These are phyloP conservation scores for Colletotrichum eremochloae DNA, from an alignment of 2,329 filamentous ascomycete genomes.

Conservation along the genomic window DNA sequence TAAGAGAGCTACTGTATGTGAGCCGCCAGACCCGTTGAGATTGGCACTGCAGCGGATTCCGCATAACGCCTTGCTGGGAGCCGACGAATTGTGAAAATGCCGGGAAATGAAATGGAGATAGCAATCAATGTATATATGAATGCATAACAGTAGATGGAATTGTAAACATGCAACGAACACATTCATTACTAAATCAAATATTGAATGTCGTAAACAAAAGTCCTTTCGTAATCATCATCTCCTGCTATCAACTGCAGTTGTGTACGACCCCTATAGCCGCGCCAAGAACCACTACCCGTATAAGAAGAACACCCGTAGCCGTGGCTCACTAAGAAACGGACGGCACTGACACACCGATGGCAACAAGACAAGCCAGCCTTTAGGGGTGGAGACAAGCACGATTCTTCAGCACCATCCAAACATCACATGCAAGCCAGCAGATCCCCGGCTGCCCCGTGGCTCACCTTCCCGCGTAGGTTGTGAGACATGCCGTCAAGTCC, in stretches of 20 bases:
- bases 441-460: neutral
- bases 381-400: neutral
- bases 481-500: slow-evolving; percentile 6
- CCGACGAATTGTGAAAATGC: neutral
- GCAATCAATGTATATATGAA: too few relatives aligned
- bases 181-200: too few relatives aligned
- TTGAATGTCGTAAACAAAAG: neutral
- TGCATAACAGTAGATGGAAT: neutral
- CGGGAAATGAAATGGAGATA: neutral
- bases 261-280: neutral
- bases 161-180: too few relatives aligned
- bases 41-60: slow-evolving; percentile 42
- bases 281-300: neutral
- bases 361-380: neutral
- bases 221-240: too few relatives aligned
- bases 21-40: slow-evolving; percentile 28
- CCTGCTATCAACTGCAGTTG: neutral
- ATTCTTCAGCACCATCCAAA: neutral
- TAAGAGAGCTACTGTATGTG: slow-evolving; percentile 31
- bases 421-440: neutral
- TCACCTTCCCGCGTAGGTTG: neutral
- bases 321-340: neutral
- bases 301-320: neutral
- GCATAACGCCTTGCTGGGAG: neutral
- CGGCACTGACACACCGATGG: neutral